These are phyloP conservation scores for Eucalyptus coolabah DNA, from an alignment of 345 rosid genomes.

Conservation along the genomic window DNA sequence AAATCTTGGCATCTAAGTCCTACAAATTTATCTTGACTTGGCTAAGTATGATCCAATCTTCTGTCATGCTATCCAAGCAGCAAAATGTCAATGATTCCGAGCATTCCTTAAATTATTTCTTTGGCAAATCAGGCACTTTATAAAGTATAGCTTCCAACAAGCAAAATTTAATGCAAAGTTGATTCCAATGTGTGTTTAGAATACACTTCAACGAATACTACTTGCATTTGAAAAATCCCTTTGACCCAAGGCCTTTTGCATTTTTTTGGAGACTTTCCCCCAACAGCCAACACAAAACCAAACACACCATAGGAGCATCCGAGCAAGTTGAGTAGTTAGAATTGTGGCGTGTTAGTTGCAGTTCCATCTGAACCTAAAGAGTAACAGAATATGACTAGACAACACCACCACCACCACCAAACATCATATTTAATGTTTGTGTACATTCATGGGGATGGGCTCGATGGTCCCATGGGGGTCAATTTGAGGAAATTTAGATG, in stretches of 20 bases:
- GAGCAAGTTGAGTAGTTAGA: background rate
- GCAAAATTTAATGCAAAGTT: no score
- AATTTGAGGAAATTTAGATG: background rate
- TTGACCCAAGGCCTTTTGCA: no score
- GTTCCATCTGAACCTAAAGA: background rate
- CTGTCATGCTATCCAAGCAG: background rate
- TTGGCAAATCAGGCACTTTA: background rate
- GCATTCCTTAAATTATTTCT: background rate
- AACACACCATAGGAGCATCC: background rate
- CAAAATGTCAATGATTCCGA: background rate
- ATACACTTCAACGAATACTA: background rate
- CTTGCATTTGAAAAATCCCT: background rate
- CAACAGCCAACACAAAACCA: background rate
- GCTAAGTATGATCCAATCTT: background rate
- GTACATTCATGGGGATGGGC: background rate
- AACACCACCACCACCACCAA: background rate
- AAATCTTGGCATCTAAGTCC: background rate
- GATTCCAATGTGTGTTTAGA: background rate
- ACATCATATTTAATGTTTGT: background rate
- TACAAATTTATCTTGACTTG: background rate
- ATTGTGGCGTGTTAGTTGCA: background rate
- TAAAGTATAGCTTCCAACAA: no score
- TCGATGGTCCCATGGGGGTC: background rate
- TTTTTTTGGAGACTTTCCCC: background rate
- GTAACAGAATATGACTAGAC: background rate